Evolutionary conservation across 352 stramenopile species (phyloP).

Genomic region (Plasmopara halstedii): DNA sequence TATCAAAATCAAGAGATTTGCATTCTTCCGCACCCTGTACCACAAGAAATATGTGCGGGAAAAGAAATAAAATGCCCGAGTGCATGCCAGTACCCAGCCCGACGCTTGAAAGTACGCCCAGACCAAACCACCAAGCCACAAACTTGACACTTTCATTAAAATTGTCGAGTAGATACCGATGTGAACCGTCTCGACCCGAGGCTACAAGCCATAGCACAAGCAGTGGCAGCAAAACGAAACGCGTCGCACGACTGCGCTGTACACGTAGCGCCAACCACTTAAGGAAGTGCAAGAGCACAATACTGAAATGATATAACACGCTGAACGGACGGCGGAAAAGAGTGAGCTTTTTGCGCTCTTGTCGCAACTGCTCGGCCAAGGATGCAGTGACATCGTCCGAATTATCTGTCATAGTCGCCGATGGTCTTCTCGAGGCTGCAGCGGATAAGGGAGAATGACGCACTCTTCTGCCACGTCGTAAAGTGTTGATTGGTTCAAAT

Average conservation of each 20-base stretch:
- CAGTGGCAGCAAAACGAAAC: conserved; percentile 72
- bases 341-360: conserved; percentile 79
- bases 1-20: conserved; percentile 84
- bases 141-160: conserved; percentile 84
- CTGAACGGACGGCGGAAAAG: conserved; percentile 67
- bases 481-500: conserved; percentile 9
- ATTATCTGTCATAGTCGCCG: conserved; percentile 14
- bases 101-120: conserved; percentile 91
- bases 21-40: conserved; percentile 85
- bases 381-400: not conserved
- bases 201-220: conserved; percentile 56
- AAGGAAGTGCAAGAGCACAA: conserved; percentile 67
- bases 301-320: conserved; percentile 75
- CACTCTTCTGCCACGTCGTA: not conserved
- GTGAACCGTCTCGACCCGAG: conserved; percentile 57
- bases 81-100: conserved; percentile 92
- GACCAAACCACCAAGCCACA: conserved; percentile 90
- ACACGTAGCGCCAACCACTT: conserved; percentile 65
- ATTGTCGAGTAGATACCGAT: conserved; percentile 71
- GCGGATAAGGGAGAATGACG: conserved; percentile 13
- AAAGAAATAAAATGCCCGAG: conserved; percentile 91
- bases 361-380: conserved; percentile 53
- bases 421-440: conserved; percentile 3
- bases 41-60: conserved; percentile 93
- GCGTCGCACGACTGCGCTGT: conserved; percentile 57